Base-by-base conservation (phyloP, 2,329 filamentous ascomycete genomes). In the Colletotrichum tabaci region DNA sequence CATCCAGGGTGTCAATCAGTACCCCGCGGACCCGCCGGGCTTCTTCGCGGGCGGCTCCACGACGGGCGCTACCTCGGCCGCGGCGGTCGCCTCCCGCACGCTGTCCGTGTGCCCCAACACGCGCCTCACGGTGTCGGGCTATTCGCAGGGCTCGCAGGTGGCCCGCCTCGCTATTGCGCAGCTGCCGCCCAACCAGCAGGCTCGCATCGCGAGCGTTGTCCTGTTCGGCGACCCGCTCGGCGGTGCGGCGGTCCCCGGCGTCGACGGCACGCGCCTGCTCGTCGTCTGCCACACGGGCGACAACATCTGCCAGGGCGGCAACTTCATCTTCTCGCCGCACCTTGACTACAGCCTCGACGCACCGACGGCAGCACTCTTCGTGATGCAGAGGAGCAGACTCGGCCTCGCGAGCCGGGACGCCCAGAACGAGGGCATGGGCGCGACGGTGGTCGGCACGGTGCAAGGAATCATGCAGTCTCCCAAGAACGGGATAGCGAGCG, bases 191-290 rank as follows among this genome's bases (percentile, higher is more conserved):
- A 66, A 71, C 6, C 71, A 73, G 61, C 62, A 52, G 38, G 49
- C 67, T 30, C 65, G 62, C 13, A 76, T 77, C 73, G 73, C 75
- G 30, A 77, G 78, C 60, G 77, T 77, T n/a, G 77, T 80, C 21
- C 74, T 80, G 66, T 80, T 80, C 35, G 79, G 79, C 21, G 79
- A 80, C 60, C 79, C 66, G 7, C 44, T 66, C 9, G 63, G 77
- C 3, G 71, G 75, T n/a, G 53, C 66, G 21, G 52, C 77, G 12
- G 61, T 79, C 15, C 42, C 71, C 44, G 77, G 76, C 21, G 72
- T 78, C 50, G 75, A 75, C 23, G 12, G 71, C 15, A 73, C 66
- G 12, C 72, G 72, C 35, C 73, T 77, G 26, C 69, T 74, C 13
- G 71, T 76, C 23, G 62, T 78, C 42, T 80, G 78, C 67, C 77